phyloP scores from a whole-genome alignment of 495 filamentous ascomycete species.

The Tuber indicum region DNA sequence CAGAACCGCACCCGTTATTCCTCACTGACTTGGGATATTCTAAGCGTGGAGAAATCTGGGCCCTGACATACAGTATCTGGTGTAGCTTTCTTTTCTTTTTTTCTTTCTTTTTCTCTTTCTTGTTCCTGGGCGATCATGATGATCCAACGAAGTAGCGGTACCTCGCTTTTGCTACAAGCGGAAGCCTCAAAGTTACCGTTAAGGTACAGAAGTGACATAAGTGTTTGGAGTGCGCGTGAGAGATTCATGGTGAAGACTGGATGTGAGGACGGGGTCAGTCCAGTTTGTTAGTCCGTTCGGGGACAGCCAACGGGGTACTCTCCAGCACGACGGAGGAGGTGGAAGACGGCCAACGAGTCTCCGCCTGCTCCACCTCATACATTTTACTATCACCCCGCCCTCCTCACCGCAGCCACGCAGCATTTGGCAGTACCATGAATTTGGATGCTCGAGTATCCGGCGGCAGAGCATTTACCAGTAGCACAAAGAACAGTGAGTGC shows the following conservation, averaged over 20 bases:
- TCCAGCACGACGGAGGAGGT: not conserved
- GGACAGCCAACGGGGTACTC: not conserved
- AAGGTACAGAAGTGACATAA: not conserved
- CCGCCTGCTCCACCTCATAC: not conserved
- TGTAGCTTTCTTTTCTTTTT: not conserved
- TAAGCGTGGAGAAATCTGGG: not conserved
- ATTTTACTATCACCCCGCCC: not conserved
- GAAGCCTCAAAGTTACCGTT: not conserved
- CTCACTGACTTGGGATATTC: not conserved
- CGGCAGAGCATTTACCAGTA: not conserved
- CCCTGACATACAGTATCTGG: not conserved
- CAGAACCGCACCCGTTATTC: constrained; percentile 24
- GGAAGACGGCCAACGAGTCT: not conserved
- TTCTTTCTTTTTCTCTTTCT: not conserved
- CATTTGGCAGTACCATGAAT: not conserved
- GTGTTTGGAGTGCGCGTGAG: not conserved
- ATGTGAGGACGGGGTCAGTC: not conserved
- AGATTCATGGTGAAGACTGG: not conserved
- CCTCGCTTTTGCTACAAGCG: not conserved
- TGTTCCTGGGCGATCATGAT: not conserved
- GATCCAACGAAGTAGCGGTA: not conserved
- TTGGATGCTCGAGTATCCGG: not conserved
- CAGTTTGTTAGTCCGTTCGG: not conserved
- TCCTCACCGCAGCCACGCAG: constrained; percentile 2
- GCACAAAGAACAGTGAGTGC: not conserved